phyloP scores from a whole-genome alignment of 129 eudicot species.

The Centaurea solstitialis region DNA sequence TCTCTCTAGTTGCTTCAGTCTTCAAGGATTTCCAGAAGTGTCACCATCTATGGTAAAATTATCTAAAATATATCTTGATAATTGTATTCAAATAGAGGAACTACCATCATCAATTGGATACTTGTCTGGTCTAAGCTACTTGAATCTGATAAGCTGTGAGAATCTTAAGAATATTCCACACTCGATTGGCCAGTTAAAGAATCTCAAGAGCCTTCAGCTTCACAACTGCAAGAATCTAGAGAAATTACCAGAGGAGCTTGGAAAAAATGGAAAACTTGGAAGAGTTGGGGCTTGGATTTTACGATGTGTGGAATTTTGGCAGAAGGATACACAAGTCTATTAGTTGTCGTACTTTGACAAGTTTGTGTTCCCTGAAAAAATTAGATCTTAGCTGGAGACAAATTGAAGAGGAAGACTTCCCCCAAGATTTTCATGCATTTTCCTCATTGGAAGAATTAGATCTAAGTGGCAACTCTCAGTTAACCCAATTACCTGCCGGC shows the following conservation, averaged over 20 bases:
- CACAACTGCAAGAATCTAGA: neutral
- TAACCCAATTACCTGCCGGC: neutral
- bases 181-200: neutral
- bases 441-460: neutral
- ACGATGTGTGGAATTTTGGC: neutral
- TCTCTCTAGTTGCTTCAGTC: neutral
- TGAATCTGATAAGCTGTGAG: neutral
- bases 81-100: neutral
- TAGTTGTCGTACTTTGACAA: neutral
- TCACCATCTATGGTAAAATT: neutral
- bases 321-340: neutral
- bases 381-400: neutral
- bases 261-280: neutral
- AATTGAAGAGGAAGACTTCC: neutral
- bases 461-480: neutral
- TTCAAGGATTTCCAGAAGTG: neutral
- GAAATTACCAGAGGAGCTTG: neutral
- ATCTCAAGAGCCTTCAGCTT: neutral
- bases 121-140: neutral
- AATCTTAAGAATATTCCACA: neutral
- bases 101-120: neutral
- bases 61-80: neutral
- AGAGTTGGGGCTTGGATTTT: neutral
- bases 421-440: neutral
- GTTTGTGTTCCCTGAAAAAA: slow-evolving; percentile 1